Conservation (phyloP, 257 asterid genomes). For the Penstemon eatonii region DNA sequence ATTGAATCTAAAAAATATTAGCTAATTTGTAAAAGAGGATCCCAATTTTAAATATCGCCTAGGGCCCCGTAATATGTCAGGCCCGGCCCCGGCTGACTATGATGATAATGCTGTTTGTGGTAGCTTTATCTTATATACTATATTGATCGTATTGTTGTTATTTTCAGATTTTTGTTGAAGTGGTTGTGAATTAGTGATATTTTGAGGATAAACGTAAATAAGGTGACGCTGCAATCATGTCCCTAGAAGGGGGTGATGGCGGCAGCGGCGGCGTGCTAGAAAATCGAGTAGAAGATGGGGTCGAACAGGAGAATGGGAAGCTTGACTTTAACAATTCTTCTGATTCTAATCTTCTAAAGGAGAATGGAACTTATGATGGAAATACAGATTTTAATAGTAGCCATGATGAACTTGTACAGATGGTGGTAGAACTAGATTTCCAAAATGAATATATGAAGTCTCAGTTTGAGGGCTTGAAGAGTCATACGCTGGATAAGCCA, state of each 20-base stretch:
- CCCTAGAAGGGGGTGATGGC: slow-evolving; percentile 45
- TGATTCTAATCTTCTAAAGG: slow-evolving; percentile 37
- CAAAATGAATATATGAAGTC: slow-evolving; percentile 86
- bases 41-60: no score
- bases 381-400: slow-evolving; percentile 34
- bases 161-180: slow-evolving; percentile 30
- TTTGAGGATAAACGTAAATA: slow-evolving; percentile 3
- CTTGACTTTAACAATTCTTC: slow-evolving; percentile 33
- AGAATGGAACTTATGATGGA: slow-evolving; percentile 43
- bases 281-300: slow-evolving; percentile 39
- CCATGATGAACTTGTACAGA: slow-evolving; percentile 62
- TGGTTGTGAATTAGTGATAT: slow-evolving; percentile 14
- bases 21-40: no score
- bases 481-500: slow-evolving; percentile 27
- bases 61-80: no score
- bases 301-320: slow-evolving; percentile 38
- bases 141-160: neutral
- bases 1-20: no score
- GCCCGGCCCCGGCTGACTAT: slow-evolving; percentile 1
- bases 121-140: neutral
- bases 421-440: slow-evolving; percentile 75
- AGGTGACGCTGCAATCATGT: slow-evolving; percentile 36
- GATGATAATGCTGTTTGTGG: slow-evolving; percentile 29
- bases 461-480: slow-evolving; percentile 65
- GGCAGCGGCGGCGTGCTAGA: slow-evolving; percentile 39